Evolutionary conservation across 2,329 filamentous ascomycete genomes (phyloP).

Genomic region (Colletotrichum sidae): DNA sequence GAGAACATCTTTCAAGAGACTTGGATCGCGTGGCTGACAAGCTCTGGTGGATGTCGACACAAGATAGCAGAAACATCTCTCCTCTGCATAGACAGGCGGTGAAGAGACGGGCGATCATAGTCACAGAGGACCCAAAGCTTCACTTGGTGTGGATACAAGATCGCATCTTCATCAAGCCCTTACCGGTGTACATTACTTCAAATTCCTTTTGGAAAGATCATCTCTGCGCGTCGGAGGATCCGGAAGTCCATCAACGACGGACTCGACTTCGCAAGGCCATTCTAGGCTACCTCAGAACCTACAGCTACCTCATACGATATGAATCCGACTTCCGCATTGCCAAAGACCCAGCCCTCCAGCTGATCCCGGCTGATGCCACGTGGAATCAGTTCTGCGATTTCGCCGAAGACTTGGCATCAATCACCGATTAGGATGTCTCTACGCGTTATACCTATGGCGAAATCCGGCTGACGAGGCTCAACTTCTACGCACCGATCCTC

Average conservation of each 20-base stretch:
- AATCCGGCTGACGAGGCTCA: conserved; percentile 30
- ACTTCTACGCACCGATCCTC: conserved; percentile 41
- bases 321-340: conserved; percentile 52
- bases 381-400: conserved; percentile 40
- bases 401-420: conserved; percentile 14
- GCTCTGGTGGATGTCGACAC: conserved; percentile 22
- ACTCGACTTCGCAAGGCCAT: conserved; percentile 32
- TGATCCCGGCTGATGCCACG: conserved; percentile 32
- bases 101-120: conserved; percentile 44
- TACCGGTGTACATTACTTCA: conserved; percentile 45
- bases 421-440: conserved; percentile 37
- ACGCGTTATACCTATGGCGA: conserved; percentile 36
- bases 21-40: conserved; percentile 27
- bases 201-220: conserved; percentile 42
- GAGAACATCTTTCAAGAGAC: conserved; percentile 32
- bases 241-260: not conserved
- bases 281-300: conserved; percentile 49
- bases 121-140: conserved; percentile 48
- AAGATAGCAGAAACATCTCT: conserved; percentile 36
- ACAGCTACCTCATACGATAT: conserved; percentile 46
- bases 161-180: conserved; percentile 48
- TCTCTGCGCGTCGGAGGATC: conserved; percentile 27
- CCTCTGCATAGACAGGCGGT: conserved; percentile 46
- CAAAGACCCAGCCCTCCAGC: conserved; percentile 6
- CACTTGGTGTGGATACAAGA: conserved; percentile 48